phyloP scores from a whole-genome alignment of 441 rosid species.

The Rhodomyrtus psidioides region DNA sequence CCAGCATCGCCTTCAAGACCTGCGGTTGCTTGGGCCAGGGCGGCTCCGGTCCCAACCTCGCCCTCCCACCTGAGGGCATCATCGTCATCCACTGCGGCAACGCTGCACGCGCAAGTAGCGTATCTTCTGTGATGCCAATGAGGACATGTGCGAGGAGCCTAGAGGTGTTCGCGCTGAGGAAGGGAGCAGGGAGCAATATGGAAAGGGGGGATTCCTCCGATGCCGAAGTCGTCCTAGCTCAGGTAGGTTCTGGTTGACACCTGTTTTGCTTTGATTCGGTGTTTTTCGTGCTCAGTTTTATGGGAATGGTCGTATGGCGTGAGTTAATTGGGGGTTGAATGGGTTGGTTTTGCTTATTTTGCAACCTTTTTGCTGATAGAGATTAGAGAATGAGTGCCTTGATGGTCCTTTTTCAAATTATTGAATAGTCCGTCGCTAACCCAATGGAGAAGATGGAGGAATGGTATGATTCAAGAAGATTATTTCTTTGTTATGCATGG shows the following conservation, averaged over 20 bases:
- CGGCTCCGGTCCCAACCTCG: constrained; percentile 80
- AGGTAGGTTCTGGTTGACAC: constrained; percentile 21
- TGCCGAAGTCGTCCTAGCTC: constrained; percentile 49
- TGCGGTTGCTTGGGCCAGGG: constrained; percentile 74
- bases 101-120: constrained; percentile 47
- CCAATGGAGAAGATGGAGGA: background rate
- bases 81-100: constrained; percentile 61
- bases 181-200: constrained; percentile 41
- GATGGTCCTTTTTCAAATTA: background rate
- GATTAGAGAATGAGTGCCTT: background rate
- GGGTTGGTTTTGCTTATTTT: background rate
- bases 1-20: constrained; percentile 39
- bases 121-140: constrained; percentile 26
- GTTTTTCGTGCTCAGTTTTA: background rate
- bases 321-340: background rate
- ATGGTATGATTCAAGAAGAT: background rate
- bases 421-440: background rate
- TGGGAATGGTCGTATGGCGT: background rate
- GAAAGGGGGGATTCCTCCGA: constrained; percentile 37
- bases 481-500: constrained; percentile 31
- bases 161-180: constrained; percentile 51
- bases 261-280: background rate
- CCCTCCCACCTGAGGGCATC: constrained; percentile 50
- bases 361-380: background rate
- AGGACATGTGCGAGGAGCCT: constrained; percentile 11